Base-by-base conservation (phyloP, 768 basidiomycete species). In the Boletellus ananiceps region DNA sequence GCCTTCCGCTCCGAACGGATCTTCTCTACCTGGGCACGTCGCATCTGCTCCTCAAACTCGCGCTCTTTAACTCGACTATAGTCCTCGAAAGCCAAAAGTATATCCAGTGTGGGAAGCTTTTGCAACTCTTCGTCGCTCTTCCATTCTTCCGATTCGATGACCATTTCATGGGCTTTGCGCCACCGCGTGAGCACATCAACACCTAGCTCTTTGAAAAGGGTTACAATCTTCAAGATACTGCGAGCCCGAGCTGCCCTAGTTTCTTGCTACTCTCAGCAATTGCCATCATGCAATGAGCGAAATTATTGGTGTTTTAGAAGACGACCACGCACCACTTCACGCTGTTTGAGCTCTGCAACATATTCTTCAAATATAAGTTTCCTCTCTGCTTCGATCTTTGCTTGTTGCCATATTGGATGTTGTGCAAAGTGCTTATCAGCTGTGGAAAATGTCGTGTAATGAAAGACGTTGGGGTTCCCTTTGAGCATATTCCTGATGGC, bases 101-200 rank as follows among this genome's bases (percentile, higher is more conserved):
- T 88, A 62, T 98, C 96, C 33, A 98, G 75, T 2, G 86, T 87
- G 11, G 95, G 95, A 36, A 97, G 76, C 59, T 79, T 83, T 54
- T 81, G 85, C 43, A 99, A 72, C 53, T 93, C 88, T 0, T 74
- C 57, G 58, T 98, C 93, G 23, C 70, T 67, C 39, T 77, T 79
- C 86, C 88, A 99, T 40, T 86, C 86, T 0, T 83, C 78, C 2
- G 91, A 89, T 16, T 84, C 82, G 8, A 81, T 61, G 34, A 99
- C 79, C 55, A 87, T 74, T 15, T 81, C 77, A 56, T 89, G 86
- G 1, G 93, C 93, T 50, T 81, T 79, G 43, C 88, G 79, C 93
- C 95, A 99, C 18, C 91, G 84, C 1, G 93, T 94, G n/a, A 90
- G 76, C 40, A 97, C 92, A 60, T 94, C 91, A 15, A 98, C 88